Percentiles rank a stretch among this genome's conserved stretches.
Conservation (phyloP, 225 moss, liverwort and hornwort species). For the Bryoerythrophyllum caledonicum region DNA sequence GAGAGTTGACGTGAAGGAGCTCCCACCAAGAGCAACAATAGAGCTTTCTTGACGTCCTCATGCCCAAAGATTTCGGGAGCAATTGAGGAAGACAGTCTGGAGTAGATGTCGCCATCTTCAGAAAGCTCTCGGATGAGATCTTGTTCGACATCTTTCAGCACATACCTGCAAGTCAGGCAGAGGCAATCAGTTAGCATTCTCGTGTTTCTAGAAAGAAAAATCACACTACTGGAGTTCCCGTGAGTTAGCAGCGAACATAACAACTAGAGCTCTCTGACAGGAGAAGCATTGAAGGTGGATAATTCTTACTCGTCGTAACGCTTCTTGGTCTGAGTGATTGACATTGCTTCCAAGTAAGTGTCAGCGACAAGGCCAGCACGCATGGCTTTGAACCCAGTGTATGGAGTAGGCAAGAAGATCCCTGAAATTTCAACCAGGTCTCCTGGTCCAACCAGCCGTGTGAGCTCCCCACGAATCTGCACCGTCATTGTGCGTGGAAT, state of each 20-base stretch:
- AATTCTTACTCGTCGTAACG: constrained; percentile 85
- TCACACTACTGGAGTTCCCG: not conserved
- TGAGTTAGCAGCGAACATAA: not conserved
- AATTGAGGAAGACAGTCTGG: constrained; percentile 85
- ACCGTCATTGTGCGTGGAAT: constrained; percentile 92
- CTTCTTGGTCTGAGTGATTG: constrained; percentile 85
- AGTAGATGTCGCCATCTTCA: constrained; percentile 83
- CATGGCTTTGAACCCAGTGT: constrained; percentile 93
- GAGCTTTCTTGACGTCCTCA: constrained; percentile 96
- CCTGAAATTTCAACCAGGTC: constrained; percentile 95
- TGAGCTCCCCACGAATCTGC: constrained; percentile 93
- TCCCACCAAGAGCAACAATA: constrained; percentile 87
- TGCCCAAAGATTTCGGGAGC: constrained; percentile 99
- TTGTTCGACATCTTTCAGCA: constrained; percentile 74
- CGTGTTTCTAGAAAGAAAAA: not conserved
- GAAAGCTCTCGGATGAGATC: constrained; percentile 70
- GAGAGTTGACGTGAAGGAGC: constrained; percentile 85
- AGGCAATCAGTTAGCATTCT: constrained; percentile 10
- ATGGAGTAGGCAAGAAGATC: constrained; percentile 93
- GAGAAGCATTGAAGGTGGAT: not conserved
- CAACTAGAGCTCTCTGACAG: not conserved
- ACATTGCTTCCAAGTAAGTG: constrained; percentile 94
- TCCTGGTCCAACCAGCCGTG: constrained; percentile 89
- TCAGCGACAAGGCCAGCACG: constrained; percentile 96
- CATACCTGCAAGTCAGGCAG: constrained; percentile 52